A percentile compares a stretch with the other conserved stretches of the same genome.
Conservation (phyloP, 2,329 filamentous ascomycete genomes). For the Monilinia fructicola region DNA sequence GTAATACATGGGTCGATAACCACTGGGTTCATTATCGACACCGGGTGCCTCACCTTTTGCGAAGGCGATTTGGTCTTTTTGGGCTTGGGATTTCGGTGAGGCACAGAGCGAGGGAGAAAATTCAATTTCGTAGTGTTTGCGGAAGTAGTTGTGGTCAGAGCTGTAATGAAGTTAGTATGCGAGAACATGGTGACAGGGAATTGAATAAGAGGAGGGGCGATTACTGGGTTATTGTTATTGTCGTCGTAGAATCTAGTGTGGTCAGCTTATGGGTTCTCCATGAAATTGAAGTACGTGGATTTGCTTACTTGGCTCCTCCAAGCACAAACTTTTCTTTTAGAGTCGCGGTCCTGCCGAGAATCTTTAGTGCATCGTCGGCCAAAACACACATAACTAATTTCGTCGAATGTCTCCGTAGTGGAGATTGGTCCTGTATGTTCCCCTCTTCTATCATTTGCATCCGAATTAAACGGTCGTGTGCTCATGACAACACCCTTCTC, state of each 20-base stretch:
- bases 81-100: conserved; percentile 46
- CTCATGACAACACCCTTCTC: conserved; percentile 53
- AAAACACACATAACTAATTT: conserved; percentile 64
- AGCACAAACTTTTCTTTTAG: conserved; percentile 66
- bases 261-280: not conserved
- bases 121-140: conserved; percentile 64
- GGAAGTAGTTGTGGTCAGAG: conserved; percentile 63
- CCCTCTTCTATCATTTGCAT: conserved; percentile 48
- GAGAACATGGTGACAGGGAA: too few species aligned
- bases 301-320: conserved; percentile 57
- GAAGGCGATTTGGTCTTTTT: conserved; percentile 45
- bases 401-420: conserved; percentile 58
- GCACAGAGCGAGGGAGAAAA: conserved; percentile 54
- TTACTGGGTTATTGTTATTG: conserved; percentile 65
- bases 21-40: conserved; percentile 52
- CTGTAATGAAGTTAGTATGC: not conserved
- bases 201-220: too few species aligned
- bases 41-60: conserved; percentile 49
- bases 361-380: conserved; percentile 62
- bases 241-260: conserved; percentile 58
- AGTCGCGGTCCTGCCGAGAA: conserved; percentile 58
- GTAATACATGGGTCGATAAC: conserved; percentile 64
- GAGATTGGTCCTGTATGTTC: conserved; percentile 45
- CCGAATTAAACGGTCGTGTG: conserved; percentile 47
- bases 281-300: not conserved